Evolutionary conservation across 1,284 basidiomycete species (phyloP).

Genomic region (Apiotrichum akiyoshidainum): DNA sequence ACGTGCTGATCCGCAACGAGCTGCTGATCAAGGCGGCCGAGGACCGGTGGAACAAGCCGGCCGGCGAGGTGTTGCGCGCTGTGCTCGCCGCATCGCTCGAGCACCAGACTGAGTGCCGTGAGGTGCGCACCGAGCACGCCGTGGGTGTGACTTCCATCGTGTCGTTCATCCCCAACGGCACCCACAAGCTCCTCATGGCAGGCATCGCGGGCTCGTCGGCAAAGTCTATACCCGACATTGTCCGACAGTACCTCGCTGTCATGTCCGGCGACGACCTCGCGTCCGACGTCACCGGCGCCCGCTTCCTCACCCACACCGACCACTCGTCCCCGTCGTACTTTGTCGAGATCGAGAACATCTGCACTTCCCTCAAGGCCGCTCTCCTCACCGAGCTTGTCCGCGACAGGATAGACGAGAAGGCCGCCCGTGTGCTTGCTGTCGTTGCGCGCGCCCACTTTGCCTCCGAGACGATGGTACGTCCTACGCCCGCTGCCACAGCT

Average conservation of each 20-base stretch:
- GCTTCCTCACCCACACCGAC: constrained; percentile 61
- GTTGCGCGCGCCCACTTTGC: constrained; percentile 87
- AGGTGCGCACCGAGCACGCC: constrained; percentile 27
- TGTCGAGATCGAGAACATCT: constrained; percentile 77
- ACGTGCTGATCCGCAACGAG: constrained; percentile 81
- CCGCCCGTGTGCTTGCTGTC: constrained; percentile 77
- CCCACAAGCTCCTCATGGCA: constrained; percentile 27
- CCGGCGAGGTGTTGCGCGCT: constrained; percentile 68
- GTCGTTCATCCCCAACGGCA: constrained; percentile 25
- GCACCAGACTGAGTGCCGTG: constrained; percentile 59
- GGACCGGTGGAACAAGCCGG: constrained; percentile 72
- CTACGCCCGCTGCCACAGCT: background rate
- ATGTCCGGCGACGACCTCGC: constrained; percentile 40
- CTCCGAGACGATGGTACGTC: constrained; percentile 84
- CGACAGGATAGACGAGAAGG: constrained; percentile 80
- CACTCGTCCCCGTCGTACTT: constrained; percentile 58
- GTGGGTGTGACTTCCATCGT: constrained; percentile 38
- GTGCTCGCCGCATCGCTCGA: constrained; percentile 66
- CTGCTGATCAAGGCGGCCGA: constrained; percentile 69
- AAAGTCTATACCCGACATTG: constrained; percentile 31
- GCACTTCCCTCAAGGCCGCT: constrained; percentile 65
- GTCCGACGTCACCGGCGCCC: constrained; percentile 19
- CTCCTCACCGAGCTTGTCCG: constrained; percentile 76
- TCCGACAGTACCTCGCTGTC: constrained; percentile 36
- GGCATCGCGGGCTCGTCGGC: constrained; percentile 31